A percentile compares a stretch with the other conserved stretches of the same genome.
Conservation (phyloP, 768 basidiomycete genomes). For the Trametes maxima region DNA sequence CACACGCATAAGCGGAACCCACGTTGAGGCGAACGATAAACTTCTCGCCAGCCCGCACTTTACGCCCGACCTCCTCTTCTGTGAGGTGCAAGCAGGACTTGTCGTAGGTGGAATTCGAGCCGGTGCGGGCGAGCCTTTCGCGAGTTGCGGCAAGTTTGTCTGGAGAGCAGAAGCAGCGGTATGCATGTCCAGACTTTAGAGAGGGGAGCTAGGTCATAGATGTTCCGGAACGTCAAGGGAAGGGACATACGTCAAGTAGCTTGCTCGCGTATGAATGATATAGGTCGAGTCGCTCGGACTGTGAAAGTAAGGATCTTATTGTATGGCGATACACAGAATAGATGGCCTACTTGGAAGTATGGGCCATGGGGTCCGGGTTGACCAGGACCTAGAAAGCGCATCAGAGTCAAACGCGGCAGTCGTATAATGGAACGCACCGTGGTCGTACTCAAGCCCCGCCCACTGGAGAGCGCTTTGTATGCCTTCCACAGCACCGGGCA, state of each 20-base stretch:
- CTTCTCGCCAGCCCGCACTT: constrained; percentile 73
- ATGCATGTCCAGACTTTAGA: constrained; percentile 79
- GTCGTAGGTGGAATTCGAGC: constrained; percentile 86
- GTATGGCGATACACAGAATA: not conserved
- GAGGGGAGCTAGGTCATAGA: not conserved
- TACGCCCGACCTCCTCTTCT: constrained; percentile 80
- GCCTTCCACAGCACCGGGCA: constrained; percentile 83
- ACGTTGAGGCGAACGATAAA: constrained; percentile 90
- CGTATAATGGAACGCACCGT: constrained; percentile 55
- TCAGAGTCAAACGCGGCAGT: not conserved
- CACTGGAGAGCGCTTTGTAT: constrained; percentile 78
- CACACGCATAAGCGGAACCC: constrained; percentile 26
- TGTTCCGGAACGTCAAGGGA: not conserved
- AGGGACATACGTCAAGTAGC: constrained; percentile 67
- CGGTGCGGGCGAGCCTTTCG: constrained; percentile 66
- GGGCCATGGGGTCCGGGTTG: constrained; percentile 74
- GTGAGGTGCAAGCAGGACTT: constrained; percentile 84
- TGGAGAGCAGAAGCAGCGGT: constrained; percentile 91
- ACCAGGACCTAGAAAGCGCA: constrained; percentile 63
- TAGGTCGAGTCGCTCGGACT: constrained; percentile 89
- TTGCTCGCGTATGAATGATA: constrained; percentile 75
- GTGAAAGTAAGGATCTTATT: not conserved
- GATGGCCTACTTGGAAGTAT: constrained; percentile 73
- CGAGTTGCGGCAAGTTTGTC: constrained; percentile 70
- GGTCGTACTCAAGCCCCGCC: constrained; percentile 92